Conservation (phyloP, 148 eudicot species). For the Amaranthus hypochondriacus region DNA sequence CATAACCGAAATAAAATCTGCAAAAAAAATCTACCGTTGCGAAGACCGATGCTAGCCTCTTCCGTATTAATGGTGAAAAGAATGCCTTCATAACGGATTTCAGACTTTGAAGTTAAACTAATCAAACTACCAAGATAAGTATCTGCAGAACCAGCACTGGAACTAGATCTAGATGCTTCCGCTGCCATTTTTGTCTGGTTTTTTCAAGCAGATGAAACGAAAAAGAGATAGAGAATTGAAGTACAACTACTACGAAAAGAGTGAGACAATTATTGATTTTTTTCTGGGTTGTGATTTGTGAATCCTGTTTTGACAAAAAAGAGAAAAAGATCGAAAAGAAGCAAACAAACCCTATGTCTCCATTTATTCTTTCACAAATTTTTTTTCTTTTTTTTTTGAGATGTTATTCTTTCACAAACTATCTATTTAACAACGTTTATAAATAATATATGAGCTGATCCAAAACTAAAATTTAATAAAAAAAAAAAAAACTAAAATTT, state of each 20-base stretch:
- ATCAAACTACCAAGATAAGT: conserved; percentile 51
- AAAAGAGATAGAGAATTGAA: conserved; percentile 12
- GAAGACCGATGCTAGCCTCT: conserved; percentile 55
- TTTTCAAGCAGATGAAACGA: conserved; percentile 1
- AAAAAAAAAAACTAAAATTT: too few species aligned
- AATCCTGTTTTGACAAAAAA: too few species aligned
- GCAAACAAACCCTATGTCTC: too few species aligned
- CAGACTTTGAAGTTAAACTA: conserved; percentile 51
- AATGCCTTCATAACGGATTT: conserved; percentile 65
- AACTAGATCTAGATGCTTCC: conserved; percentile 33
- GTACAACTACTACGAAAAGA: neutral
- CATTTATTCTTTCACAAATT: too few species aligned
- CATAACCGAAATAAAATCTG: neutral
- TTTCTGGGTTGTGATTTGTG: too few species aligned
- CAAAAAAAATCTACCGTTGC: conserved; percentile 34
- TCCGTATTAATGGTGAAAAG: conserved; percentile 43
- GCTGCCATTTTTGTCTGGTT: conserved; percentile 26
- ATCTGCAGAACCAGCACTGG: conserved; percentile 31
- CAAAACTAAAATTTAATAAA: too few species aligned
- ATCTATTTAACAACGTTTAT: too few species aligned
- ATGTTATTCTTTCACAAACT: too few species aligned
- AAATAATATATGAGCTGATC: too few species aligned
- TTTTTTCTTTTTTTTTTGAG: too few species aligned
- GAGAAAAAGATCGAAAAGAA: too few species aligned
- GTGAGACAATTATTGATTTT: too few species aligned